These are phyloP conservation scores for Aspergillus panamensis DNA, from an alignment of 495 filamentous ascomycete species.

Conservation along the genomic window DNA sequence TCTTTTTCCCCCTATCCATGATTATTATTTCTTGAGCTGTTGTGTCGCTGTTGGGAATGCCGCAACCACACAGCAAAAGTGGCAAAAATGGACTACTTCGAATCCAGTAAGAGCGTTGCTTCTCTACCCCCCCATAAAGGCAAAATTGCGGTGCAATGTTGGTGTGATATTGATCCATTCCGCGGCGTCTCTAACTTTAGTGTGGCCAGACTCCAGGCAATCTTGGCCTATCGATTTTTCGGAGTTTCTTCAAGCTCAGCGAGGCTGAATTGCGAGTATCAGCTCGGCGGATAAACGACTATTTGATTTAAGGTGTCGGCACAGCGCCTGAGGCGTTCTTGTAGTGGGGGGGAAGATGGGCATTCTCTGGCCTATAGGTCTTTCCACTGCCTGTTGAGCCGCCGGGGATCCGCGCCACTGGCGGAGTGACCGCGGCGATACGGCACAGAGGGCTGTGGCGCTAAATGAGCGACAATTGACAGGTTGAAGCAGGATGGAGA, in stretches of 20 bases:
- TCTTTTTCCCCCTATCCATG: neutral
- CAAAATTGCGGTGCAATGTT: conserved; percentile 9
- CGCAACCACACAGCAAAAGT: neutral
- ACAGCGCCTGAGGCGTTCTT: conserved; percentile 14
- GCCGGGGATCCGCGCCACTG: conserved; percentile 22
- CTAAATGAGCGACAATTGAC: conserved; percentile 34
- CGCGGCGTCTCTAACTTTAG: conserved; percentile 22
- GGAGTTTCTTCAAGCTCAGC: conserved; percentile 9
- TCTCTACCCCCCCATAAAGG: neutral
- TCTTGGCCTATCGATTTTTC: conserved; percentile 25
- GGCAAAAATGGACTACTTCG: neutral
- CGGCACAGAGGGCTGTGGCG: conserved; percentile 31
- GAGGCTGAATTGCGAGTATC: conserved; percentile 10
- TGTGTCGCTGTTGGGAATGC: conserved; percentile 1
- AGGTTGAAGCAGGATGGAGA: conserved; percentile 19
- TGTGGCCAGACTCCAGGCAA: conserved; percentile 15
- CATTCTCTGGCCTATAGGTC: conserved; percentile 12
- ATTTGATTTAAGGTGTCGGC: conserved; percentile 13
- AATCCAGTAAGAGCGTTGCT: conserved; percentile 6
- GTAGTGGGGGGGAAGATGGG: neutral
- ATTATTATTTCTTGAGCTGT: neutral
- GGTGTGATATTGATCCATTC: conserved; percentile 24
- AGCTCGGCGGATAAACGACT: conserved; percentile 6
- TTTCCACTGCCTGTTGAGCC: conserved; percentile 19
- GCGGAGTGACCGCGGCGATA: conserved; percentile 23